phyloP scores from a whole-genome alignment of 1,284 basidiomycete genomes.

The Tilletiopsis washingtonensis region DNA sequence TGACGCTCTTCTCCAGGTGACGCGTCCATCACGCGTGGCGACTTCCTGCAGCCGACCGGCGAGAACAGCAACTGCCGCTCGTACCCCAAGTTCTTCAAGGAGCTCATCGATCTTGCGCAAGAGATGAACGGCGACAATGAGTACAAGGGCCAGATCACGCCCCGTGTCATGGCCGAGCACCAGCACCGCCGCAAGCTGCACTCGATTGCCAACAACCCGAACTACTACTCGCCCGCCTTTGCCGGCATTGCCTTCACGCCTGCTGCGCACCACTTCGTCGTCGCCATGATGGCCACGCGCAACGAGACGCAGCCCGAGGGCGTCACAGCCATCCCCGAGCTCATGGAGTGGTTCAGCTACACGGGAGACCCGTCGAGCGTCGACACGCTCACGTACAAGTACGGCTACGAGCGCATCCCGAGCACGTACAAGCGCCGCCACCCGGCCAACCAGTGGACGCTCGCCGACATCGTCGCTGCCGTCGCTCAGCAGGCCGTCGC shows the following conservation, averaged over 20 bases:
- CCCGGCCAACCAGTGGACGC: conserved; percentile 2
- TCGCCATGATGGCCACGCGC: conserved; percentile 6
- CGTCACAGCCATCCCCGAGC: background rate
- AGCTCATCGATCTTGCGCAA: conserved; percentile 4
- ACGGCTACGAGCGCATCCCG: conserved; percentile 8
- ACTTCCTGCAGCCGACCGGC: conserved; percentile 7
- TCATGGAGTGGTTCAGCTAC: conserved; percentile 7
- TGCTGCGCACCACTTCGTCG: conserved; percentile 7
- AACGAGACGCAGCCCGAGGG: conserved; percentile 1
- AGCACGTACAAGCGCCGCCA: conserved; percentile 4
- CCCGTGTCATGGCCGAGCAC: conserved; percentile 4
- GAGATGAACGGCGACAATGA: conserved; percentile 6
- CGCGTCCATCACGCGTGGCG: conserved; percentile 14
- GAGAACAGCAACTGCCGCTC: conserved; percentile 7
- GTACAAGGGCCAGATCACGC: conserved; percentile 6
- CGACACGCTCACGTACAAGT: conserved; percentile 4
- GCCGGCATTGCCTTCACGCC: conserved; percentile 8
- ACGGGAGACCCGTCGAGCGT: conserved; percentile 1
- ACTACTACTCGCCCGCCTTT: conserved; percentile 6
- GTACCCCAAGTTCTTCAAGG: conserved; percentile 4
- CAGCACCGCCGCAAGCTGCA: conserved; percentile 6
- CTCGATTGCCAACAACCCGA: conserved; percentile 10
- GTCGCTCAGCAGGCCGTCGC: conserved; percentile 4
- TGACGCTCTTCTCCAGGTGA: conserved; percentile 13
- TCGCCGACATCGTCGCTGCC: conserved; percentile 5